phyloP scores from a whole-genome alignment of 2,329 filamentous ascomycete genomes.

The Trichoderma sp. region DNA sequence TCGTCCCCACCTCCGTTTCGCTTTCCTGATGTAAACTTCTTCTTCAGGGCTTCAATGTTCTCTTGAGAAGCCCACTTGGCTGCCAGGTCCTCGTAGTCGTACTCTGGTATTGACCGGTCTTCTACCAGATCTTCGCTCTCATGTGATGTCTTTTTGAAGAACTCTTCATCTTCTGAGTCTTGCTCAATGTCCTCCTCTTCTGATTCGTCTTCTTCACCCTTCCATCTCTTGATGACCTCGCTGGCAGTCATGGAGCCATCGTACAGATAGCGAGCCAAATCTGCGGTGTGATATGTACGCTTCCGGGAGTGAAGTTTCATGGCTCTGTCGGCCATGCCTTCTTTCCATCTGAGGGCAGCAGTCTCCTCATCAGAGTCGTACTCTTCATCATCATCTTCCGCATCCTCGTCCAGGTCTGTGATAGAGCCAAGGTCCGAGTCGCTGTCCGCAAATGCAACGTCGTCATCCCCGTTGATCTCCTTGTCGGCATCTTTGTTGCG shows the following conservation, averaged over 20 bases:
- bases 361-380: slow-evolving; percentile 64
- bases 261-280: slow-evolving; percentile 87
- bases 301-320: slow-evolving; percentile 67
- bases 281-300: slow-evolving; percentile 71
- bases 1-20: slow-evolving; percentile 30
- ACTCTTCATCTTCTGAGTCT: slow-evolving; percentile 57
- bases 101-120: slow-evolving; percentile 73
- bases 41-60: slow-evolving; percentile 70
- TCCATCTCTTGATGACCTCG: slow-evolving; percentile 78
- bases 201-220: slow-evolving; percentile 59
- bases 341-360: slow-evolving; percentile 79
- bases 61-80: slow-evolving; percentile 81
- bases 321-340: slow-evolving; percentile 76
- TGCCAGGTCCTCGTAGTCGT: slow-evolving; percentile 78
- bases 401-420: slow-evolving; percentile 53
- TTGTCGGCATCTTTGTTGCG: slow-evolving; percentile 47
- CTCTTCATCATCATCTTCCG: slow-evolving; percentile 51
- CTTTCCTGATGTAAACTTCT: slow-evolving; percentile 68
- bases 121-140: slow-evolving; percentile 72
- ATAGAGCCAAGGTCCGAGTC: slow-evolving; percentile 94
- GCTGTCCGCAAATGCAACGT: slow-evolving; percentile 89
- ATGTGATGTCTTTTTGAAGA: slow-evolving; percentile 63
- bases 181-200: slow-evolving; percentile 59
- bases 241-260: slow-evolving; percentile 72
- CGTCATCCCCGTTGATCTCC: slow-evolving; percentile 56